Conservation (phyloP, 2,329 filamentous ascomycete genomes). For the Sporothrix pseudoabietina region DNA sequence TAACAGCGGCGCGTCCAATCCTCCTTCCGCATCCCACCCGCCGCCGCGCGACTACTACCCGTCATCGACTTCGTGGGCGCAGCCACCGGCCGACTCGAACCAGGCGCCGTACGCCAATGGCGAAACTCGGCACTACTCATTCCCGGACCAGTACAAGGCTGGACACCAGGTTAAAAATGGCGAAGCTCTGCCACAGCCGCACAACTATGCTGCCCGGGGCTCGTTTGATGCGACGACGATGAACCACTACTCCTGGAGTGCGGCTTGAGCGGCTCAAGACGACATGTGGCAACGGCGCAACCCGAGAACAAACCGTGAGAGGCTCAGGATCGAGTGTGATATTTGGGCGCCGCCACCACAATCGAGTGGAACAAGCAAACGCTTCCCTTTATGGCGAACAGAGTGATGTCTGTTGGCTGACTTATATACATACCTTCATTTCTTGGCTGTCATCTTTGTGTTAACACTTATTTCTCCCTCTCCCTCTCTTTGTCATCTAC, state of each 20-base stretch:
- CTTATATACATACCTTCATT: background rate
- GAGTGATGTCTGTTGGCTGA: background rate
- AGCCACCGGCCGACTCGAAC: constrained; percentile 52
- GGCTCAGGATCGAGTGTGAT: background rate
- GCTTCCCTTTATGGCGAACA: background rate
- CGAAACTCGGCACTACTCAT: constrained; percentile 52
- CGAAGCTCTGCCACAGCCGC: constrained; percentile 45
- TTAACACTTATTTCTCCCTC: constrained; percentile 8
- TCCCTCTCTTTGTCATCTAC: constrained; percentile 1
- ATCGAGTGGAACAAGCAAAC: background rate
- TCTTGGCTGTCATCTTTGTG: constrained; percentile 21
- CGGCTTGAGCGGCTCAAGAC: constrained; percentile 40
- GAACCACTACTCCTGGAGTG: constrained; percentile 62
- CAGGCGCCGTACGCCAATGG: constrained; percentile 50
- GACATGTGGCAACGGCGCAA: too few species aligned
- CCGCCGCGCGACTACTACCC: constrained; percentile 57
- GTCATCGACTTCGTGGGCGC: constrained; percentile 55
- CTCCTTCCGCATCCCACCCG: constrained; percentile 35
- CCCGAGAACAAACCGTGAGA: background rate
- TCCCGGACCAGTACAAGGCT: constrained; percentile 53
- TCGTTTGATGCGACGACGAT: constrained; percentile 51
- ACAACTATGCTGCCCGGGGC: constrained; percentile 47
- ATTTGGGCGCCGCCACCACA: too few species aligned
- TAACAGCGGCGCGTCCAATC: constrained; percentile 29
- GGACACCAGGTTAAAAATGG: constrained; percentile 41